These are phyloP conservation scores for Purpureocillium lavendulum DNA, from an alignment of 2,329 filamentous ascomycete genomes.

Conservation along the genomic window DNA sequence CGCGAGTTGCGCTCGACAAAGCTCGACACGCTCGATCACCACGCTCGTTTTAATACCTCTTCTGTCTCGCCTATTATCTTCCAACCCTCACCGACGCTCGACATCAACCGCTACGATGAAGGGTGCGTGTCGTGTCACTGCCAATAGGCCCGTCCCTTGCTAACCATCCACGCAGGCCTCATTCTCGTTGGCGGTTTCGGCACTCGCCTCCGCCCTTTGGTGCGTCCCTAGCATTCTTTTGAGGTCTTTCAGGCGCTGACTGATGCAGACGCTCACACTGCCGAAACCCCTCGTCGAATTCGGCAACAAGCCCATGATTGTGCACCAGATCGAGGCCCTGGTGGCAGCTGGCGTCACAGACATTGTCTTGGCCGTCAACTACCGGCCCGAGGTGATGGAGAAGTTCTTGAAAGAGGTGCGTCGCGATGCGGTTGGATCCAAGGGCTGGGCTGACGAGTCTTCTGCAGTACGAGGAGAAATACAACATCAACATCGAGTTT, in stretches of 20 bases:
- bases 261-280: conserved; percentile 76
- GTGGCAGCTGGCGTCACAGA: conserved; percentile 91
- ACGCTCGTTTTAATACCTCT: too few species aligned
- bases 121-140: too few species aligned
- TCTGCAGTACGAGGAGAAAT: conserved; percentile 86
- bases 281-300: conserved; percentile 98
- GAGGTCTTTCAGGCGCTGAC: conserved; percentile 4
- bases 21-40: too few species aligned
- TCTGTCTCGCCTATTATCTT: too few species aligned
- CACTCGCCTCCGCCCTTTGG: conserved; percentile 91
- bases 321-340: conserved; percentile 93
- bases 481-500: conserved; percentile 93
- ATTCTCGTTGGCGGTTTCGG: conserved; percentile 99
- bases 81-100: too few species aligned
- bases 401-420: conserved; percentile 77
- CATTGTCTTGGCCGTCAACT: conserved; percentile 97
- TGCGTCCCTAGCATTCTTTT: conserved; percentile 38
- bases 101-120: too few species aligned
- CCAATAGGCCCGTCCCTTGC: too few species aligned
- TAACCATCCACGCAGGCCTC: conserved; percentile 53
- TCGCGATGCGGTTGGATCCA: not conserved
- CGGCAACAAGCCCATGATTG: conserved; percentile 97
- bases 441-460: too few species aligned
- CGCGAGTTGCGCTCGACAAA: too few species aligned
- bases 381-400: conserved; percentile 97